Conservation (phyloP, 2,329 filamentous ascomycete genomes). For the Ambrosiella cleistominuta region DNA sequence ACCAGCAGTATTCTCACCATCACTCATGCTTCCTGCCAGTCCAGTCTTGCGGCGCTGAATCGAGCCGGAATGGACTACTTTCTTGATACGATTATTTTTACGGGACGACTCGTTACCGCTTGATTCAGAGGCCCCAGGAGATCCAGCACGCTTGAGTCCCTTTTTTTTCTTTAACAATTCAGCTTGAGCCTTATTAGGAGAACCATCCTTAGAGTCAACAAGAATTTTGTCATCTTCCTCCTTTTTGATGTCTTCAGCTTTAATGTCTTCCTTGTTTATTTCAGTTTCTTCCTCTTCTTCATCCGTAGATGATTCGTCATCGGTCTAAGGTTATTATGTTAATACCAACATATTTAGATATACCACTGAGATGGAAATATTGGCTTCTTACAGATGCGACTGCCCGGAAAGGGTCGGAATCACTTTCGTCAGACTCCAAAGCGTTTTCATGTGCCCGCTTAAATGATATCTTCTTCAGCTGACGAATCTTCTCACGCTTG, state of each 20-base stretch:
- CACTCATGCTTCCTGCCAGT: conserved; percentile 45
- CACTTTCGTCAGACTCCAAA: conserved; percentile 53
- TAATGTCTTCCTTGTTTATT: conserved; percentile 22
- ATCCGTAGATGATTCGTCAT: conserved; percentile 19
- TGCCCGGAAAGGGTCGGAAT: conserved; percentile 24
- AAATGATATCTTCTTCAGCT: conserved; percentile 61
- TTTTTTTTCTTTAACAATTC: conserved; percentile 36
- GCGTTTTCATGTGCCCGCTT: conserved; percentile 76
- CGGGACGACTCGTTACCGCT: conserved; percentile 81
- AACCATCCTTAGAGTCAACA: conserved; percentile 50
- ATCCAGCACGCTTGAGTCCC: conserved; percentile 66
- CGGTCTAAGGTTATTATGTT: conserved; percentile 1
- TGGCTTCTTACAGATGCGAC: conserved; percentile 19
- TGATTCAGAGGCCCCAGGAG: conserved; percentile 73
- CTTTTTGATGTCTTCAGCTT: conserved; percentile 26
- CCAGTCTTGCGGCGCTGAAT: conserved; percentile 25
- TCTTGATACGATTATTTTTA: conserved; percentile 55
- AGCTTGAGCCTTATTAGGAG: conserved; percentile 30
- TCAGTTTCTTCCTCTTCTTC: conserved; percentile 23
- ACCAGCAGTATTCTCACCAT: conserved; percentile 53
- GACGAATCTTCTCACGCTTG: conserved; percentile 55
- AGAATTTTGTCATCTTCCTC: conserved; percentile 37
- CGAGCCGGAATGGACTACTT: conserved; percentile 15
- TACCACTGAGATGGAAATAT: not conserved
- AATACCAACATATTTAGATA: not conserved